Base-by-base conservation (phyloP, 805 yeast species). In the Saccharomycopsis sp. region DNA sequence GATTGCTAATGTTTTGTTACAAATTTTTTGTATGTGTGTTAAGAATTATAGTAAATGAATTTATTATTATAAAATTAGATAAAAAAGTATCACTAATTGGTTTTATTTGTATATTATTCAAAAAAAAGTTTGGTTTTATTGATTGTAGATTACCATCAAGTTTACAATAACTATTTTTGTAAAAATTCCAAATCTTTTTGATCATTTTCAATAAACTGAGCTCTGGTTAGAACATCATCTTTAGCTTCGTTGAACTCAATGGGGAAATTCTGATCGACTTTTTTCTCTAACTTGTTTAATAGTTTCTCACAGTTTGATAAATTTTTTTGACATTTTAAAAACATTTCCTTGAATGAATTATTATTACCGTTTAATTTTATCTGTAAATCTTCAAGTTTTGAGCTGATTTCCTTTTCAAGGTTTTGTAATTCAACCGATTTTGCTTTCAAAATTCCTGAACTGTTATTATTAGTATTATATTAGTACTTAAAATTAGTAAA, bases 11-110 rank as follows among this genome's bases (percentile, higher is more conserved):
- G 21, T 47, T 34, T 39, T 62, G 34, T 32, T 62, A 37, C 54
- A 57, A 40, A 25, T 62, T 12, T 44, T 61, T 20, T 63, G 68
- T 45, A 44, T 53, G 38, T 64, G 68, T 49, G 32, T 62, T 42
- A 57, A 58, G 42, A 57, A 53, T 18, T 19, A 28, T 25, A 36
- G 28, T 5, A 40, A 36, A 36, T 40, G 21, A 32, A 36, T 23
- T 23, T 23, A n/a, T n/a, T n/a, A n/a, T n/a, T n/a, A n/a, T n/a
- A n/a, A n/a, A n/a, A n/a, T n/a, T n/a, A n/a, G n/a, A n/a, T n/a
- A n/a, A n/a, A n/a, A n/a, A n/a, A n/a, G n/a, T n/a, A n/a, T n/a
- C n/a, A n/a, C n/a, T n/a, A n/a, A n/a, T n/a, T n/a, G n/a, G n/a
- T n/a, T n/a, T n/a, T n/a, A n/a, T n/a, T n/a, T n/a, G n/a, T n/a